Conservation (phyloP, 1,284 basidiomycete species). For the Cutaneotrichosporon sp. region DNA sequence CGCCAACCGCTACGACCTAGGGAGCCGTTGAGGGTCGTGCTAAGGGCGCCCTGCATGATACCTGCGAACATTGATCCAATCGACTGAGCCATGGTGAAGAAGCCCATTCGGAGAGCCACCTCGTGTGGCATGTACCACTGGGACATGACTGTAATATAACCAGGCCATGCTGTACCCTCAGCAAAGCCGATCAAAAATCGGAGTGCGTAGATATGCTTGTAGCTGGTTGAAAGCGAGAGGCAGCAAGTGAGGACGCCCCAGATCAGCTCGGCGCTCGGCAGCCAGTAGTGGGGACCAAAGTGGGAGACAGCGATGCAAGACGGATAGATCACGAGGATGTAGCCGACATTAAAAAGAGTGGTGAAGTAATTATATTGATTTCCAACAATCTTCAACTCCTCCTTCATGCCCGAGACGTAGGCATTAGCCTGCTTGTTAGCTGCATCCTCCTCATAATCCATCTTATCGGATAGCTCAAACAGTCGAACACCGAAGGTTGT, state of each 20-base stretch:
- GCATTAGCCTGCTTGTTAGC: slow-evolving; percentile 25
- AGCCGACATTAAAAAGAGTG: slow-evolving; percentile 16
- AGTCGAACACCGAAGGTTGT: too few relatives aligned
- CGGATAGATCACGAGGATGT: slow-evolving; percentile 12
- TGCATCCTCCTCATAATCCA: not conserved
- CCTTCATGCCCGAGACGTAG: slow-evolving; percentile 26
- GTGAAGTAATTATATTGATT: slow-evolving; percentile 29
- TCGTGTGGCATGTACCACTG: slow-evolving; percentile 25
- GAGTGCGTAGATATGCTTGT: slow-evolving; percentile 8
- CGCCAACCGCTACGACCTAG: slow-evolving; percentile 19
- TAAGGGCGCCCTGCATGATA: slow-evolving; percentile 24
- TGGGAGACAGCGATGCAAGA: slow-evolving; percentile 8
- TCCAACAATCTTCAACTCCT: slow-evolving; percentile 28
- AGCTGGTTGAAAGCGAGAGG: slow-evolving; percentile 6
- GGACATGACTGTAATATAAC: slow-evolving; percentile 13
- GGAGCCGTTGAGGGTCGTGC: slow-evolving; percentile 15
- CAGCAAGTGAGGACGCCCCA: slow-evolving; percentile 15
- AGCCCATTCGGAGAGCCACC: slow-evolving; percentile 21
- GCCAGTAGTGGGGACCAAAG: slow-evolving; percentile 12
- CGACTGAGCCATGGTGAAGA: slow-evolving; percentile 22
- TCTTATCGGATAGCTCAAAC: not conserved
- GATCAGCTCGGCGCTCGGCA: slow-evolving; percentile 8
- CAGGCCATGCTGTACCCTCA: slow-evolving; percentile 18
- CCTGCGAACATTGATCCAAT: slow-evolving; percentile 23
- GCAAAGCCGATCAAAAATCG: slow-evolving; percentile 25